phyloP scores from a whole-genome alignment of 148 eudicot species.

The Camellia sinensis region DNA sequence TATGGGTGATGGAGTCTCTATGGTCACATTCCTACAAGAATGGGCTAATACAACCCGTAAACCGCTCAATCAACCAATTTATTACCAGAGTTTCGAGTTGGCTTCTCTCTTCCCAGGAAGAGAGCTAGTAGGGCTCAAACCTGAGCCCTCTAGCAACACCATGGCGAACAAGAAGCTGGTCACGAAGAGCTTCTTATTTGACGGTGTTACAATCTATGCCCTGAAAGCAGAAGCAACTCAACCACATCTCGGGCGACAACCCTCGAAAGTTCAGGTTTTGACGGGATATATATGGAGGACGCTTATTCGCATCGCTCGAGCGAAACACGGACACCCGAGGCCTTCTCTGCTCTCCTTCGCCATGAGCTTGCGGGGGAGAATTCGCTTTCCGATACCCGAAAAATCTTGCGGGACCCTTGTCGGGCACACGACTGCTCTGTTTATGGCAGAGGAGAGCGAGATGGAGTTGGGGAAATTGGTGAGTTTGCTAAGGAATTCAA shows the following conservation, averaged over 20 bases:
- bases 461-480: background rate
- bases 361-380: constrained; percentile 17
- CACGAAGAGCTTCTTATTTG: constrained; percentile 12
- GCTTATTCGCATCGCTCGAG: background rate
- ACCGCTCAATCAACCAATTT: background rate
- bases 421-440: background rate
- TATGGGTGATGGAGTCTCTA: background rate
- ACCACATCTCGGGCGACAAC: background rate
- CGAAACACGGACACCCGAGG: background rate
- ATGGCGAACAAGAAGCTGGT: background rate
- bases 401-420: background rate
- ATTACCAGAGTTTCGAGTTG: background rate
- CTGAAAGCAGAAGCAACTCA: background rate
- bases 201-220: background rate
- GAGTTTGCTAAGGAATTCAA: background rate
- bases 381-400: background rate
- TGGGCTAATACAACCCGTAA: background rate
- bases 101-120: background rate
- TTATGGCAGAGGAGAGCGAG: background rate
- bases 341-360: background rate
- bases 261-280: constrained; percentile 11
- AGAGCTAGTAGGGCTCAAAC: background rate
- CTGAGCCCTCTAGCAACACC: background rate
- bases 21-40: background rate
- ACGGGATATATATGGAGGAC: constrained; percentile 13